Percentiles rank a stretch among this genome's conserved stretches.
phyloP scores from a whole-genome alignment of 192 early-diverging fungal genomes.

The Lobosporangium transversale region DNA sequence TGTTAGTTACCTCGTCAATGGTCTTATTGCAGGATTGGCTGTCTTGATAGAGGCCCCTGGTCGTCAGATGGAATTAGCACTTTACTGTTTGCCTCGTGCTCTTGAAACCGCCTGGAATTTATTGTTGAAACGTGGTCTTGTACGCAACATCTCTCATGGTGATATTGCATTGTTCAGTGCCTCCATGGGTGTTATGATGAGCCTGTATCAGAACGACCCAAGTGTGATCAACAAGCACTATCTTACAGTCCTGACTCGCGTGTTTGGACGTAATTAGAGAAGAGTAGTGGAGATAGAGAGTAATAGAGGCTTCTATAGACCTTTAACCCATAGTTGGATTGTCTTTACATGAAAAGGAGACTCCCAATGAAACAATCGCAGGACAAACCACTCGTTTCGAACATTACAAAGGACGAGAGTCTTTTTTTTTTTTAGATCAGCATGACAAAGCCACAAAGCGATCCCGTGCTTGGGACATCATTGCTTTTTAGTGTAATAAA shows the following conservation, averaged over 20 bases:
- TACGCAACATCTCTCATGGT: constrained; percentile 69
- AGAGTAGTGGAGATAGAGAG: not conserved
- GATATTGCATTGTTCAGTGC: constrained; percentile 78
- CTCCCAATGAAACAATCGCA: no score
- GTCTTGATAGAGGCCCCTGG: constrained; percentile 71
- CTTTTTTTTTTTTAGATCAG: no score
- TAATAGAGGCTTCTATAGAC: no score
- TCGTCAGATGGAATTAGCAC: constrained; percentile 78
- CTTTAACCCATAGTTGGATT: no score
- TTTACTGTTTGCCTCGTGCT: constrained; percentile 87
- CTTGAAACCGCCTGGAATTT: constrained; percentile 76
- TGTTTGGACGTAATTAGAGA: constrained; percentile 82
- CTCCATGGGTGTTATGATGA: constrained; percentile 83
- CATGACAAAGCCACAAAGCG: no score
- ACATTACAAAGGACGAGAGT: no score
- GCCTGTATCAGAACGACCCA: constrained; percentile 82
- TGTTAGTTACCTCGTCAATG: constrained; percentile 51
- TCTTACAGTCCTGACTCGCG: constrained; percentile 78
- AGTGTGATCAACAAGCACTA: constrained; percentile 78
- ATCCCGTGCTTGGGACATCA: no score
- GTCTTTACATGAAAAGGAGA: no score
- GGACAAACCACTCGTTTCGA: no score
- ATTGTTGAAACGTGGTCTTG: constrained; percentile 64
- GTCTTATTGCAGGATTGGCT: constrained; percentile 64
- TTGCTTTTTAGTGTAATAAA: no score